A percentile compares a stretch with the other conserved stretches of the same genome.
These are phyloP conservation scores for Mangifera indica DNA, from an alignment of 345 rosid species.

Conservation along the genomic window DNA sequence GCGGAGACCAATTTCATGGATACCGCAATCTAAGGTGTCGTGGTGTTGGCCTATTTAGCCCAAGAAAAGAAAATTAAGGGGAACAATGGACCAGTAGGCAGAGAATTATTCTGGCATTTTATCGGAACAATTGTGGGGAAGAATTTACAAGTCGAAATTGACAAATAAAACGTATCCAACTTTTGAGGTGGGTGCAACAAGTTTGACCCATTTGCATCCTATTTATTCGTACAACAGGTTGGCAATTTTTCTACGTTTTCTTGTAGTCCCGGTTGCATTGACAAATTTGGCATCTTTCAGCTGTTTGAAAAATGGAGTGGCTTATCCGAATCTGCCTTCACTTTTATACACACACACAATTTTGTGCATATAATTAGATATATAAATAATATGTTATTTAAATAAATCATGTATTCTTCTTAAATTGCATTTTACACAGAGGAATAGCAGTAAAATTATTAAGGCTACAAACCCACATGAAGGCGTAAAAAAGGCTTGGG, in stretches of 20 bases:
- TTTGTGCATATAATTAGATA: no score
- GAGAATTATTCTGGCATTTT: not conserved
- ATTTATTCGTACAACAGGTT: not conserved
- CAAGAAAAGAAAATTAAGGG: not conserved
- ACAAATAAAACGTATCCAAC: conserved; percentile 1
- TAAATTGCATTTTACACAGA: not conserved
- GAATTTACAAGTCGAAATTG: not conserved
- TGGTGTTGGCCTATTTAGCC: conserved; percentile 24
- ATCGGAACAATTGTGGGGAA: not conserved
- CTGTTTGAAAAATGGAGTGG: no score
- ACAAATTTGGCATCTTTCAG: not conserved
- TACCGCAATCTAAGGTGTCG: conserved; percentile 35
- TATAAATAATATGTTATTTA: no score
- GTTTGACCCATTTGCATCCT: conserved; percentile 16
- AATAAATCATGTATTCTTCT: not conserved
- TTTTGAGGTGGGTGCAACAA: conserved; percentile 20
- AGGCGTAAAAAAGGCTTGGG: conserved; percentile 8
- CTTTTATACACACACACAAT: no score
- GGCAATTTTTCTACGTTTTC: not conserved
- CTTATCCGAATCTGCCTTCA: not conserved
- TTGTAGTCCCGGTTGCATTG: conserved; percentile 1
- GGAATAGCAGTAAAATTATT: not conserved
- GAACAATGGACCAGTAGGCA: not conserved
- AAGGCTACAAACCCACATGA: conserved; percentile 2
- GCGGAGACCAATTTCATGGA: conserved; percentile 17